These are phyloP conservation scores for Cryptococcus sp. DNA, from an alignment of 1,284 basidiomycete genomes.

Conservation along the genomic window DNA sequence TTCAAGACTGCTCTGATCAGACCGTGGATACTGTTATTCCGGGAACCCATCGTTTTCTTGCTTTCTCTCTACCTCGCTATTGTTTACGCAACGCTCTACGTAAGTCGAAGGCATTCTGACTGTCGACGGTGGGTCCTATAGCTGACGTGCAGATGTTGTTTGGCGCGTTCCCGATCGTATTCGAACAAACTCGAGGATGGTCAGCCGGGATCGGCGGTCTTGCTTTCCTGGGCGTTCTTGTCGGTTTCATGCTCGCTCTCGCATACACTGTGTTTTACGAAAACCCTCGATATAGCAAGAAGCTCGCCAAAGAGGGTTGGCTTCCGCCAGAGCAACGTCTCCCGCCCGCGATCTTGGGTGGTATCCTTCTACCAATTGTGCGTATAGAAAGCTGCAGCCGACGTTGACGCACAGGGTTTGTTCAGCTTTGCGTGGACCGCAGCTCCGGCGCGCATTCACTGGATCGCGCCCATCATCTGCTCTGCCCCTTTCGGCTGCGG, in stretches of 20 bases:
- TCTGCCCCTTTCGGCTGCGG: slow-evolving; percentile 61
- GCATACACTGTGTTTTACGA: slow-evolving; percentile 51
- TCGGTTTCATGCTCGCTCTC: slow-evolving; percentile 55
- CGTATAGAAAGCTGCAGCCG: background rate
- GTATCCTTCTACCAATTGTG: slow-evolving; percentile 53
- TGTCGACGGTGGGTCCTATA: too few species aligned
- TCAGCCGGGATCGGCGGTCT: slow-evolving; percentile 54
- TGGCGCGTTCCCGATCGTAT: slow-evolving; percentile 42
- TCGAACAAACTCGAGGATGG: slow-evolving; percentile 37
- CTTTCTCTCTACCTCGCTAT: slow-evolving; percentile 43
- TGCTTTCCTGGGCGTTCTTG: slow-evolving; percentile 60
- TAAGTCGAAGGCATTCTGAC: slow-evolving; percentile 7
- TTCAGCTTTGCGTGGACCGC: slow-evolving; percentile 46
- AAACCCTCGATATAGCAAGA: slow-evolving; percentile 24
- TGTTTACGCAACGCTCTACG: slow-evolving; percentile 39
- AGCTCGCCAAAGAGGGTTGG: slow-evolving; percentile 12
- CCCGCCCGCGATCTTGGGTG: slow-evolving; percentile 57
- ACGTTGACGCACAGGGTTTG: slow-evolving; percentile 21
- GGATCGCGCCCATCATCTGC: slow-evolving; percentile 56
- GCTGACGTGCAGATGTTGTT: slow-evolving; percentile 15
- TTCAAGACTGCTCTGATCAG: slow-evolving; percentile 42
- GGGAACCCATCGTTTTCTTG: slow-evolving; percentile 47
- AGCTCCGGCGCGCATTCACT: slow-evolving; percentile 37
- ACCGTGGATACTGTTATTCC: slow-evolving; percentile 47
- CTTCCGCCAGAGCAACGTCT: slow-evolving; percentile 52